A percentile compares a stretch with the other conserved stretches of the same genome.
Evolutionary conservation across 192 early-diverging fungal genomes (phyloP).

Genomic region (Podila clonocystis): DNA sequence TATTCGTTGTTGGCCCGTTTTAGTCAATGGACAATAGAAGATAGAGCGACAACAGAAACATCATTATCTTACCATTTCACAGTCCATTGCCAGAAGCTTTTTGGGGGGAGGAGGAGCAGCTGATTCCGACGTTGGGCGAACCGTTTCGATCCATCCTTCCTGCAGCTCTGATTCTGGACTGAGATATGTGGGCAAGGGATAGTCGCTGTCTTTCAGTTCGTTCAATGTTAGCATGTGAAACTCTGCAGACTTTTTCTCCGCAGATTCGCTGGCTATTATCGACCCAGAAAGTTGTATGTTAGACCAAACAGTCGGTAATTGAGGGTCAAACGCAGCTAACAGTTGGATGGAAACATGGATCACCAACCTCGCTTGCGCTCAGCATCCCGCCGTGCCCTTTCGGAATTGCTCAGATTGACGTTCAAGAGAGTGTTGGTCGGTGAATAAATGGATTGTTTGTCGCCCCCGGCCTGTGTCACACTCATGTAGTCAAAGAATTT

Average conservation of each 20-base stretch:
- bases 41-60: neutral
- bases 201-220: conserved; percentile 20
- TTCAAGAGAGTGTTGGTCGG: conserved; percentile 22
- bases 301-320: too few relatives aligned
- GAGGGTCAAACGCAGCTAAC: too few relatives aligned
- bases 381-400: conserved; percentile 6
- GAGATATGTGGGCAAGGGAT: conserved; percentile 31
- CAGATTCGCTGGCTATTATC: neutral
- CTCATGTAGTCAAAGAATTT: conserved; percentile 40
- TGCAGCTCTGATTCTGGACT: neutral
- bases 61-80: conserved; percentile 66
- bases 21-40: neutral
- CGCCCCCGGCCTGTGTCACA: conserved; percentile 37
- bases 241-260: neutral
- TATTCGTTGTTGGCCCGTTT: conserved; percentile 4
- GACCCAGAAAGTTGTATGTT: neutral
- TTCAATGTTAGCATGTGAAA: conserved; percentile 17
- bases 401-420: conserved; percentile 30
- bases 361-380: conserved; percentile 17
- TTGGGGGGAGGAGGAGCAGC: neutral
- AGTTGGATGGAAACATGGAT: neutral
- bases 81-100: conserved; percentile 62
- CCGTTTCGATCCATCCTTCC: conserved; percentile 30
- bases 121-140: neutral
- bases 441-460: conserved; percentile 25